Evolutionary conservation across 805 yeast genomes (phyloP), one percentile per base, ranked within the genome.

Genomic region (Kodamaea jinghongensis): DNA sequence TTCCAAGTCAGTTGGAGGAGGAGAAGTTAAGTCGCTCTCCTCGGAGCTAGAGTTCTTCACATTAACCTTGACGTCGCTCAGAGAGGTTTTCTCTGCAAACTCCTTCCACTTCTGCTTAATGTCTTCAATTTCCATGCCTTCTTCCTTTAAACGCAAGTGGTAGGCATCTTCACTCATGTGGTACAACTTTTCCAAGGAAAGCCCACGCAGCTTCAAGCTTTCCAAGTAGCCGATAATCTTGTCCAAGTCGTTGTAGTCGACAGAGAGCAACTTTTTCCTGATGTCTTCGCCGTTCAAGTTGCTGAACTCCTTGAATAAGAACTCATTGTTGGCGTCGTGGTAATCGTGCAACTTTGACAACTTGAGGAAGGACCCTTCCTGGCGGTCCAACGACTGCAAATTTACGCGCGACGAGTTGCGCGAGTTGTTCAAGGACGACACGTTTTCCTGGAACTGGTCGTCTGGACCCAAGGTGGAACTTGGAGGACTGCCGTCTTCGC

Each of bases 361-460:
- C 49, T 62, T 70, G 58, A 68, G 55, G 6, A 62, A 57, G 10
- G 67, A 61, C 4, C 75, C 76, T 52, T 71, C 75, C 42, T 67
- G 66, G 40, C 60, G 58, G 39, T 69, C 66, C 39, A 68, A 49
- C 7, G 55, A 54, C 25, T 54, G 57, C 33, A 70, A 53, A 40
- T 58, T 65, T 4, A 65, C 58, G 28, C 56, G 55, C 4, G 69
- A 63, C 11, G 55, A 47, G 4, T 58, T 50, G 17, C 64, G 44
- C 22, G 48, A 43, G 13, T 29, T 25, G 4, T 40, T 38, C 26
- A 47, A 39, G 2, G 50, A 46, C 10, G 50, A 42, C 12, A 28
- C 31, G 31, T 46, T 47, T 7, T 32, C 36, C 13, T 22, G 28
- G 31, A 37, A 37, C 2, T 17, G 20, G 23, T 20, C 23, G 23